Evolutionary conservation across 805 yeast genomes (phyloP), one percentile per base, ranked within the genome.

Genomic region (Yarrowia sp.): DNA sequence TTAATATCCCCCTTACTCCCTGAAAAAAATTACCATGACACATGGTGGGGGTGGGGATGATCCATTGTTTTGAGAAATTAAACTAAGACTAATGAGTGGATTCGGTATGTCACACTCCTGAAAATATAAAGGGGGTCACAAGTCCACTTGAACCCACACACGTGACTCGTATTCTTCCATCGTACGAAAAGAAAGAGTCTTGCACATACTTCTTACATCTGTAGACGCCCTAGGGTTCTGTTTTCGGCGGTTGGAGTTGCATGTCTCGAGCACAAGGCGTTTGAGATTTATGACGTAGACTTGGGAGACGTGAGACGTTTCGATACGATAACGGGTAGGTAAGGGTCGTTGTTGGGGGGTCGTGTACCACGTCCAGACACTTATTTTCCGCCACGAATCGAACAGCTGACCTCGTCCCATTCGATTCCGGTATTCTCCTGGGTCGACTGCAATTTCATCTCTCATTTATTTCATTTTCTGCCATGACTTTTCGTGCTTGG

Each of bases 201-300:
- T 26, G 32, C 32, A 26, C 32, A 26, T 48, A n/a, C 32, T 14
- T 14, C n/a, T 7, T 11, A 15, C 8, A 8, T 7, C n/a, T 5
- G 15, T 9, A n/a, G 10, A 26, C 36, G 41, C 15, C 40, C 40
- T 12, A n/a, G 32, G 32, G 32, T 12, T 50, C 40, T 52, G 16
- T 15, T 46, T 48, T 53, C 43, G 58, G 58, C 58, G 58, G 58
- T 53, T 38, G 58, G 43, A 53, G 58, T 36, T 53, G 58, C 58
- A 53, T 53, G 10, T 53, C 43, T 19, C 43, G 56, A 36, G 56
- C 56, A 52, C 15, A n/a, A 36, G 56, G 49, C 49, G 49, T 45
- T 45, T 9, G 22, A 26, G 10, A 19, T 8, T 16, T 19, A 16
- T 32, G 40, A 49, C 40, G 55, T 49, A 32, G 36, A 15, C 19